Evolutionary conservation across 495 filamentous ascomycete genomes (phyloP).

Genomic region (Cercophora samala): DNA sequence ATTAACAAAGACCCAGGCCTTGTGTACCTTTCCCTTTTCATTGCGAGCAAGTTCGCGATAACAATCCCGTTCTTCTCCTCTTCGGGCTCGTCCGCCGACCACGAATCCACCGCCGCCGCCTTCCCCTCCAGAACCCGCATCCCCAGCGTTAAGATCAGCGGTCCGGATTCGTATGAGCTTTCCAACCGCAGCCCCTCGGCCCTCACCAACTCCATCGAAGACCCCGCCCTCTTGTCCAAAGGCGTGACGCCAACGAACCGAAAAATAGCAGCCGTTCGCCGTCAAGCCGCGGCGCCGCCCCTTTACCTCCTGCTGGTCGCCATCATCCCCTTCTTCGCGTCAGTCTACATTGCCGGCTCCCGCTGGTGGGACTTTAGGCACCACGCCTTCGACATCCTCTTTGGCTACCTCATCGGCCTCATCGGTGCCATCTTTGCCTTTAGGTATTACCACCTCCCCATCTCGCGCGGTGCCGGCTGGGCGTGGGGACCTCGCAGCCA

Average conservation of each 20-base stretch:
- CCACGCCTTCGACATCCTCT: conserved; percentile 85
- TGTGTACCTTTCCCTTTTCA: conserved; percentile 72
- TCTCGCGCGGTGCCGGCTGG: conserved; percentile 58
- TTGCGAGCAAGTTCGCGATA: conserved; percentile 60
- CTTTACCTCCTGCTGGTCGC: conserved; percentile 68
- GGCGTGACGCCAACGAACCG: conserved; percentile 45
- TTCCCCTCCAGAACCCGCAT: conserved; percentile 47
- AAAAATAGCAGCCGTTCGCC: conserved; percentile 45
- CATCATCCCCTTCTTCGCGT: conserved; percentile 56
- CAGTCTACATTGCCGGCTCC: conserved; percentile 56
- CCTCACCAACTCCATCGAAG: conserved; percentile 25
- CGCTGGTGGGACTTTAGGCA: conserved; percentile 79
- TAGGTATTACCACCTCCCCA: conserved; percentile 61
- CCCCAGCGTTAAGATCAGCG: conserved; percentile 20
- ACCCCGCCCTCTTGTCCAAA: conserved; percentile 26
- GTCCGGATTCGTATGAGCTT: conserved; percentile 32
- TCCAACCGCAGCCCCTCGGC: conserved; percentile 18
- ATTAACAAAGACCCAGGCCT: conserved; percentile 43
- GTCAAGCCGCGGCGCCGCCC: conserved; percentile 66
- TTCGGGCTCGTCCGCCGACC: conserved; percentile 30
- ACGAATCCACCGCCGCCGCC: conserved; percentile 39
- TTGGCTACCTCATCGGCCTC: conserved; percentile 64
- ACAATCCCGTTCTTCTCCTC: conserved; percentile 57
- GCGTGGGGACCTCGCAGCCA: conserved; percentile 53
- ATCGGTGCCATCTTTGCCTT: conserved; percentile 49